phyloP scores from a whole-genome alignment of 352 stramenopile genomes.

The Globisporangium barbulae region DNA sequence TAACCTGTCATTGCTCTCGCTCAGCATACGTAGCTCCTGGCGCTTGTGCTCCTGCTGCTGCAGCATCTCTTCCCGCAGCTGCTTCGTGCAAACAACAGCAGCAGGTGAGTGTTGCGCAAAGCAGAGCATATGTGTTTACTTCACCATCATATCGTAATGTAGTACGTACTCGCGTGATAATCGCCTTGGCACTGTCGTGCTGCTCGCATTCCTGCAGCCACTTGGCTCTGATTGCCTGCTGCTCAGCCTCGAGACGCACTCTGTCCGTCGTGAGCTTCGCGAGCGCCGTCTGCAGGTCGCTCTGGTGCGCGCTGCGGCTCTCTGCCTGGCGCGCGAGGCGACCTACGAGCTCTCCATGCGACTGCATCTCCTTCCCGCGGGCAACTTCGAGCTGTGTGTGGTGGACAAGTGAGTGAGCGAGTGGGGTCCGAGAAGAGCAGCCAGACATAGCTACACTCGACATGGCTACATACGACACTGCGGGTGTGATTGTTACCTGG shows the following conservation, averaged over 20 bases:
- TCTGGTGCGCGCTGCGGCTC: slow-evolving; percentile 18
- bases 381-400: slow-evolving; percentile 34
- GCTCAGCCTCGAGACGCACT: slow-evolving; percentile 41
- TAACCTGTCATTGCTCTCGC: slow-evolving; percentile 1
- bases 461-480: not conserved
- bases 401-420: not conserved
- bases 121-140: not conserved
- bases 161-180: not conserved
- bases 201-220: slow-evolving; percentile 9
- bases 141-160: too few relatives aligned
- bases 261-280: slow-evolving; percentile 44
- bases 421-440: not conserved
- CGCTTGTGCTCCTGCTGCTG: slow-evolving; percentile 21
- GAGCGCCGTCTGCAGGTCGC: slow-evolving; percentile 34
- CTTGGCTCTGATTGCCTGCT: slow-evolving; percentile 18
- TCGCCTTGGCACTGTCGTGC: not conserved
- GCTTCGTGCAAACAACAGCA: not conserved
- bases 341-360: slow-evolving; percentile 35
- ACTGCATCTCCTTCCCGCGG: slow-evolving; percentile 45
- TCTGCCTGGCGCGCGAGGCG: slow-evolving; percentile 35
- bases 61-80: slow-evolving; percentile 12
- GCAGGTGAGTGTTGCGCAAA: not conserved
- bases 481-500: slow-evolving; percentile 21
- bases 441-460: not conserved
- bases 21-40: slow-evolving; percentile 8